Conservation (phyloP, 1,284 basidiomycete species). For the Coriolopsis trogii region DNA sequence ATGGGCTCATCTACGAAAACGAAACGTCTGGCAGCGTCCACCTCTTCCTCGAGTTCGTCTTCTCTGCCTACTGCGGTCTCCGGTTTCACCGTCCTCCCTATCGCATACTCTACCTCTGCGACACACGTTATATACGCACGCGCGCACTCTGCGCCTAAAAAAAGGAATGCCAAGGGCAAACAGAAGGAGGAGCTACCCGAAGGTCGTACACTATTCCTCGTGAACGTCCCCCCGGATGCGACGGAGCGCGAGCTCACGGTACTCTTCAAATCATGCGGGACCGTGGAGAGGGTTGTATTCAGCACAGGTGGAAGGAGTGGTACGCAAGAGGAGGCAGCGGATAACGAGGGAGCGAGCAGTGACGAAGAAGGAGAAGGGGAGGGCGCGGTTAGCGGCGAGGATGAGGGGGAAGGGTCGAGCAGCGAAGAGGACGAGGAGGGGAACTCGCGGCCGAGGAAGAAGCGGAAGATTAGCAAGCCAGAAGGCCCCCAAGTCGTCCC, state of each 20-base stretch:
- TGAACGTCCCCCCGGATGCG: constrained; percentile 85
- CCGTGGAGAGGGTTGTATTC: constrained; percentile 75
- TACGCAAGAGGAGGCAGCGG: constrained; percentile 34
- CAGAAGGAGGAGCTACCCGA: constrained; percentile 49
- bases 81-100: constrained; percentile 64
- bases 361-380: constrained; percentile 38
- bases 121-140: constrained; percentile 69
- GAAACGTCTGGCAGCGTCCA: constrained; percentile 1
- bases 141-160: constrained; percentile 52
- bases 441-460: constrained; percentile 47
- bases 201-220: constrained; percentile 82
- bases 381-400: constrained; percentile 39
- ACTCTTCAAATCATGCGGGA: constrained; percentile 76
- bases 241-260: constrained; percentile 75
- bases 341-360: constrained; percentile 39
- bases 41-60: constrained; percentile 6
- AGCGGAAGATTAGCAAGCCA: constrained; percentile 39
- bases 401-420: constrained; percentile 29
- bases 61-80: constrained; percentile 35
- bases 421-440: constrained; percentile 33
- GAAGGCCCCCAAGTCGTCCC: constrained; percentile 54
- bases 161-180: constrained; percentile 27
- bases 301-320: constrained; percentile 41
- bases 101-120: constrained; percentile 53
- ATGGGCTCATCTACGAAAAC: constrained; percentile 12